Base-by-base conservation (phyloP, 106 monocot species). In the Narthecium ossifragum region DNA sequence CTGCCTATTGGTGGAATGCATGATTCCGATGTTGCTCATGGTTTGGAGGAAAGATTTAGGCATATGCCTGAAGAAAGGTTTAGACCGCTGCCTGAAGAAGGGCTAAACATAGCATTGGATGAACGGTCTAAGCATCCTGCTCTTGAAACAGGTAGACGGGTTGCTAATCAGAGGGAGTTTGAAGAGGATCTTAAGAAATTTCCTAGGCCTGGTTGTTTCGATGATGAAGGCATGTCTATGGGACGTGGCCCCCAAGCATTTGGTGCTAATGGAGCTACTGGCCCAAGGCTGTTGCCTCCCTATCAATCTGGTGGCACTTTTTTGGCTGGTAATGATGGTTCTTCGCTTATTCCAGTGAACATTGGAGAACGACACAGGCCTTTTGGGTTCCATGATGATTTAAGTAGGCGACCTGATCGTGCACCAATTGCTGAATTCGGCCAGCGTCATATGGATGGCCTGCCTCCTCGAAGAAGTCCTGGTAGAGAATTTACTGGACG, bases 171-270 rank as follows among this genome's bases (percentile, higher is more conserved):
- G 26, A 75, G 73, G 50, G 70, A 80, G 4, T 75, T 86, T 67
- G 75, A 85, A 38, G 90, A 91, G 58, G 91, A 83, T 72, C 22
- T 80, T 15, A 92, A 92, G 46, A 79, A 74, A 51, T 83, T 92
- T 50, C 80, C 86, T 12, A 43, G 83, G 62, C 66, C 81, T 41
- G 45, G 69, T 34, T 69, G 73, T 69, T 68, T 79, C 46, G 78
- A 85, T 53, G 59, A 66, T 56, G 81, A 77, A 68, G 66, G 77
- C 14, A 31, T 34, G 6, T 22, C 65, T 15, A 78, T n/a, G n/a
- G n/a, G n/a, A n/a, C n/a, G n/a, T n/a, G n/a, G n/a, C n/a, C n/a
- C n/a, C n/a, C n/a, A n/a, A n/a, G n/a, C n/a, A n/a, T n/a, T n/a
- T n/a, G n/a, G n/a, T n/a, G n/a, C n/a, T n/a, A n/a, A n/a, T n/a